Evolutionary conservation across 2,329 filamentous ascomycete genomes (phyloP).

Genomic region (Monilinia fructicola): DNA sequence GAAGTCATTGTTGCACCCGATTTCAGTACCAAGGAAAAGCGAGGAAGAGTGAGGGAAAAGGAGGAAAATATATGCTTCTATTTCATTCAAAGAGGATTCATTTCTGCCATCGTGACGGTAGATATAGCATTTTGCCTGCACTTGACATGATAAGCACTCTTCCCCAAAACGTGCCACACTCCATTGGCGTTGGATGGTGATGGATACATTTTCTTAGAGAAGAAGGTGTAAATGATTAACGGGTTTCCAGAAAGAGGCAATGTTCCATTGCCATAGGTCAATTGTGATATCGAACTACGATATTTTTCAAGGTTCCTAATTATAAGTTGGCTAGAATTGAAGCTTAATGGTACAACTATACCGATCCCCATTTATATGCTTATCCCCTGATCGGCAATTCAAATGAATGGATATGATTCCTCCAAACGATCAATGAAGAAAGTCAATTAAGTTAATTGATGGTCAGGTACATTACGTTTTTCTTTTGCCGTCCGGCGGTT

Average conservation of each 20-base stretch:
- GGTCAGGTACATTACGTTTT: slow-evolving; percentile 18
- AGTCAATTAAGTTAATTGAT: slow-evolving; percentile 11
- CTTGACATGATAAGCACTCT: slow-evolving; percentile 19
- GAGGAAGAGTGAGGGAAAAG: not conserved
- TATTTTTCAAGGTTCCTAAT: slow-evolving; percentile 9
- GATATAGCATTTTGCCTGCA: slow-evolving; percentile 17
- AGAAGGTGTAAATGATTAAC: slow-evolving; percentile 19
- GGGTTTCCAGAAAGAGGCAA: not conserved
- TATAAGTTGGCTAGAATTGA: not conserved
- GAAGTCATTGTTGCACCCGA: slow-evolving; percentile 14
- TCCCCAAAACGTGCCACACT: slow-evolving; percentile 18
- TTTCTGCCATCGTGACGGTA: not conserved
- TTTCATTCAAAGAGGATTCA: not conserved
- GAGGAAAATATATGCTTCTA: slow-evolving; percentile 13
- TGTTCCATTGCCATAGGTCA: slow-evolving; percentile 18
- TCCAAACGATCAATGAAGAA: not conserved
- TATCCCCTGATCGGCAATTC: slow-evolving; percentile 22
- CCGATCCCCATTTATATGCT: slow-evolving; percentile 4
- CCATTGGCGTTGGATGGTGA: not conserved
- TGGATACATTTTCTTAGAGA: slow-evolving; percentile 2
- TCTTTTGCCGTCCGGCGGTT: not conserved
- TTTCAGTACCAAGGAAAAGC: slow-evolving; percentile 2
- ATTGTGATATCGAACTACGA: slow-evolving; percentile 16
- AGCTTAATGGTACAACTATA: not conserved
- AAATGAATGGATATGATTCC: slow-evolving; percentile 15